phyloP scores from a whole-genome alignment of 257 asterid genomes.

The Salvia rosmarinus region DNA sequence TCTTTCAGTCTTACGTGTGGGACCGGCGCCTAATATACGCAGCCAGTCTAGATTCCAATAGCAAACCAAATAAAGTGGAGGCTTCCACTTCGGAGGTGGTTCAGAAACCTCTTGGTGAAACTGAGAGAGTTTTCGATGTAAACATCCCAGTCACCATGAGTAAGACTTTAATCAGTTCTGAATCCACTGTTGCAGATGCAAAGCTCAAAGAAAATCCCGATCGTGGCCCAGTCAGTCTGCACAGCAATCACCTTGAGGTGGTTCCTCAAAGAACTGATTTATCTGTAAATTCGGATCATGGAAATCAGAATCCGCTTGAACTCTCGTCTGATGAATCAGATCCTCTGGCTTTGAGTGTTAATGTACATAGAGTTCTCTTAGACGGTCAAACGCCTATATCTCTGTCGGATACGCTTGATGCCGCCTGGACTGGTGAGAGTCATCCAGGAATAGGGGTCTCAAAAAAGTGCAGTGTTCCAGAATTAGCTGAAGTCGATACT shows the following conservation, averaged over 20 bases:
- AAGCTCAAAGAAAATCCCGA: slow-evolving; percentile 44
- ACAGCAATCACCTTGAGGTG: slow-evolving; percentile 36
- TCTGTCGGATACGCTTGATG: slow-evolving; percentile 83
- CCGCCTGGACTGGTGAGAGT: slow-evolving; percentile 91
- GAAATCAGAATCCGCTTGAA: slow-evolving; percentile 35
- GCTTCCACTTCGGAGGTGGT: slow-evolving; percentile 42
- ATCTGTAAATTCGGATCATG: slow-evolving; percentile 33
- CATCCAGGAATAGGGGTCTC: slow-evolving; percentile 40
- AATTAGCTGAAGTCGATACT: slow-evolving; percentile 45
- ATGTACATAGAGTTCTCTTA: slow-evolving; percentile 57
- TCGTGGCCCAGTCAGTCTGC: slow-evolving; percentile 32
- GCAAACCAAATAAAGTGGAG: slow-evolving; percentile 39
- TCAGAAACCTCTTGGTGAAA: slow-evolving; percentile 41
- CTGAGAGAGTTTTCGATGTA: slow-evolving; percentile 42
- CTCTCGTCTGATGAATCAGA: slow-evolving; percentile 43
- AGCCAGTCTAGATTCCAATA: slow-evolving; percentile 50
- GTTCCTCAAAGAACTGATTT: slow-evolving; percentile 39
- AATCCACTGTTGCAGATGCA: slow-evolving; percentile 40
- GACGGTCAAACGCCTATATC: slow-evolving; percentile 68
- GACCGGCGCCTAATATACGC: slow-evolving; percentile 77
- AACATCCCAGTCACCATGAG: slow-evolving; percentile 37
- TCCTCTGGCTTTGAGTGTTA: slow-evolving; percentile 47
- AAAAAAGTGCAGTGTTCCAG: slow-evolving; percentile 45
- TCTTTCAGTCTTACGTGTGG: slow-evolving; percentile 86
- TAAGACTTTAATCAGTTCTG: slow-evolving; percentile 31